Conservation (phyloP, 2,329 filamentous ascomycete species). For the Epichloe bromicola region DNA sequence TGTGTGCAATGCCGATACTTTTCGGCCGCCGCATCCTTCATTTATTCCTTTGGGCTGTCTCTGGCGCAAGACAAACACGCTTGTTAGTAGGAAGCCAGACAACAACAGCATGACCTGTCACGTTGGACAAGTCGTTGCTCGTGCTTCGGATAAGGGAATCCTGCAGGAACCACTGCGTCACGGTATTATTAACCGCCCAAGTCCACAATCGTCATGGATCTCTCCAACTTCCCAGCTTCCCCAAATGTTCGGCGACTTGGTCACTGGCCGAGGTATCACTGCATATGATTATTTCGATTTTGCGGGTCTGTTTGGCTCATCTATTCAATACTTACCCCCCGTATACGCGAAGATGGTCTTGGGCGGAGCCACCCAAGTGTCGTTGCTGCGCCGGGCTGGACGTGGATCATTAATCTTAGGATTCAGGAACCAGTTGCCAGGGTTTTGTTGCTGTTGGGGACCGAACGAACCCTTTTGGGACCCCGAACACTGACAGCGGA, state of each 20-base stretch:
- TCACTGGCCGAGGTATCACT: background rate
- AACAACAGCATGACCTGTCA: background rate
- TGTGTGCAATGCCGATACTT: constrained; percentile 1
- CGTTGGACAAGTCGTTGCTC: background rate
- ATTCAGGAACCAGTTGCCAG: background rate
- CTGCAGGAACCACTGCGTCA: background rate
- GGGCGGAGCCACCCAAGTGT: background rate
- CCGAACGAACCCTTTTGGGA: background rate
- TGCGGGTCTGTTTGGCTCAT: background rate
- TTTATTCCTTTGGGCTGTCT: background rate
- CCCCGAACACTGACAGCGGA: constrained; percentile 1
- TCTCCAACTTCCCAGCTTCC: background rate
- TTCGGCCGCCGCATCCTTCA: background rate
- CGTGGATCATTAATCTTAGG: constrained; percentile 1
- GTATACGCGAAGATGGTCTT: background rate
- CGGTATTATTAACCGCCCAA: background rate
- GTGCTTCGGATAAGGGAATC: background rate
- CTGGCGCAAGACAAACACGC: no score
- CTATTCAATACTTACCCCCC: background rate
- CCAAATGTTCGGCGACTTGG: background rate
- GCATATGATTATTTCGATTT: background rate
- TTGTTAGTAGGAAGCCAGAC: background rate
- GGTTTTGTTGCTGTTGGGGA: no score
- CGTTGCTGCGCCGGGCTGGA: background rate
- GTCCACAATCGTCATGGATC: background rate